Conservation (phyloP, 2,329 filamentous ascomycete species). For the Metarhizium rileyi region DNA sequence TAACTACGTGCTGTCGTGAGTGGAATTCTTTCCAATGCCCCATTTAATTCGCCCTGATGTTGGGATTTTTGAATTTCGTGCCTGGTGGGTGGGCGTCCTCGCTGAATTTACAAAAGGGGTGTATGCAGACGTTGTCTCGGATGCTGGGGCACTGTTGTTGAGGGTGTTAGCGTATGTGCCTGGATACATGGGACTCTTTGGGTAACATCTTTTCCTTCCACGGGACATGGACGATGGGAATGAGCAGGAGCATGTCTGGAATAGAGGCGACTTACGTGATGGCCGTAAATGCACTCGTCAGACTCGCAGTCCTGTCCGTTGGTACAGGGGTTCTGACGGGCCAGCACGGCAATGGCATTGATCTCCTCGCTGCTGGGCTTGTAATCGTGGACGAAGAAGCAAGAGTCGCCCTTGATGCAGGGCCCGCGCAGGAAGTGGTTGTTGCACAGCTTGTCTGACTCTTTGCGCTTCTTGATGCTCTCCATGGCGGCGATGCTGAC, state of each 20-base stretch:
- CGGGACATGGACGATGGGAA: too few species aligned
- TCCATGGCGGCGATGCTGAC: slow-evolving; percentile 39
- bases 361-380: slow-evolving; percentile 43
- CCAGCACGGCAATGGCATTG: slow-evolving; percentile 44
- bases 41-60: slow-evolving; percentile 23
- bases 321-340: slow-evolving; percentile 48
- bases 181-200: too few species aligned
- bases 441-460: slow-evolving; percentile 49
- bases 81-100: slow-evolving; percentile 44
- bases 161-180: not conserved
- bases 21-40: not conserved
- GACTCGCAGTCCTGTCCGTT: slow-evolving; percentile 48
- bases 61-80: slow-evolving; percentile 37
- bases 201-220: too few species aligned
- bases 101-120: slow-evolving; percentile 47
- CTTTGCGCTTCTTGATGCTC: slow-evolving; percentile 44
- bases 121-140: slow-evolving; percentile 38
- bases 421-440: slow-evolving; percentile 50
- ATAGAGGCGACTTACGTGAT: slow-evolving; percentile 40
- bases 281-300: slow-evolving; percentile 52
- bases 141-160: slow-evolving; percentile 40
- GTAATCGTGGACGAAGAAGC: slow-evolving; percentile 48
- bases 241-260: too few species aligned
- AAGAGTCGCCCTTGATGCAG: slow-evolving; percentile 44
- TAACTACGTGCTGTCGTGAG: not conserved